These are phyloP conservation scores for Talaromyces sp. DNA, from an alignment of 2,329 filamentous ascomycete genomes.

Conservation along the genomic window DNA sequence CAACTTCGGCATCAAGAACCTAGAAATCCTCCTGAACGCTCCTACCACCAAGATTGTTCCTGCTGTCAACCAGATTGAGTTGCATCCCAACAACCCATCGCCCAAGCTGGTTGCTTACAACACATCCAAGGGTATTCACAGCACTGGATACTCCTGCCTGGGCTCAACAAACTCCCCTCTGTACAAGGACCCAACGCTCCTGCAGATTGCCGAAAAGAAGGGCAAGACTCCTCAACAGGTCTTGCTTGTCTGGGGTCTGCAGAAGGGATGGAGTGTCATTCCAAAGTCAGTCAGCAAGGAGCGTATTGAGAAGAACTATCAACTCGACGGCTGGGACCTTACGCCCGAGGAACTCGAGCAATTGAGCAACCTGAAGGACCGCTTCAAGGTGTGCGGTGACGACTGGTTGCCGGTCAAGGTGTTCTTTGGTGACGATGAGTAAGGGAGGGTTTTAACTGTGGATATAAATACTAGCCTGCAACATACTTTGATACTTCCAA, in stretches of 20 bases:
- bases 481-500: neutral
- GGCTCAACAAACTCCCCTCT: conserved; percentile 52
- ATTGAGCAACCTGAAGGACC: conserved; percentile 64
- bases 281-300: conserved; percentile 74
- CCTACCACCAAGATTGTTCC: conserved; percentile 52
- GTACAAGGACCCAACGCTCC: conserved; percentile 51
- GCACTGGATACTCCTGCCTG: conserved; percentile 54
- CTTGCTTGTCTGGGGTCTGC: conserved; percentile 67
- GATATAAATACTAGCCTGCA: neutral
- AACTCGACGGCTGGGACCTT: conserved; percentile 70
- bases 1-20: conserved; percentile 77
- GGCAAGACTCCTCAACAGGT: conserved; percentile 53
- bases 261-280: conserved; percentile 77
- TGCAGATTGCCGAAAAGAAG: conserved; percentile 52
- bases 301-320: conserved; percentile 72
- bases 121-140: conserved; percentile 50
- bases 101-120: conserved; percentile 52
- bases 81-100: conserved; percentile 66
- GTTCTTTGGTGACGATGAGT: conserved; percentile 81
- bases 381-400: conserved; percentile 80
- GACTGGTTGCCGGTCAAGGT: conserved; percentile 68
- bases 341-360: conserved; percentile 66
- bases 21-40: conserved; percentile 70
- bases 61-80: conserved; percentile 52
- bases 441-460: conserved; percentile 21